Evolutionary conservation across 352 stramenopile genomes (phyloP), one percentile per base, ranked within the genome.

Genomic region (Phytophthora meadii): DNA sequence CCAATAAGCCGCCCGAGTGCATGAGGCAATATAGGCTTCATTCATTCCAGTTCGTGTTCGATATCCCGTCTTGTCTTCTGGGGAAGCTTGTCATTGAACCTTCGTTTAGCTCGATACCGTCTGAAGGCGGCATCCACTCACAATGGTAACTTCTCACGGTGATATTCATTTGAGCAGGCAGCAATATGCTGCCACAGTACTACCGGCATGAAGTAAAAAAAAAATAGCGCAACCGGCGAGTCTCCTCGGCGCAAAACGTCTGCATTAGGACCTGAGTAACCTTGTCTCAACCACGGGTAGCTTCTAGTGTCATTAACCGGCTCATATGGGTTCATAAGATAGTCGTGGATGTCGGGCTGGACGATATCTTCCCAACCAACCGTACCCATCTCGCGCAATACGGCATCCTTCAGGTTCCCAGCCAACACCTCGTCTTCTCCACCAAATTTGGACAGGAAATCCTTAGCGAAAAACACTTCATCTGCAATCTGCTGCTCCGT

Each of bases 171-270:
- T 7, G 58, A 63, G 8, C 49, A 58, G 0, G 10, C 42, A 14
- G 58, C 58, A 39, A 73, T 68, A n/a, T 73, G 50, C 36, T 63
- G 46, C 58, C 58, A 69, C 24, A 69, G 19, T 2, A 58, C 45
- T 2, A 68, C 57, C 1, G 58, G 54, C 22, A 69, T 32, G n/a
- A 62, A 73, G 11, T 17, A n/a, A n/a, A n/a, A 65, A 65, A 60
- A 19, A 30, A 68, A 65, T 2, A 73, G 40, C 2, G 36, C 49
- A 4, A 69, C 8, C 0, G 47, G 47, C 0, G 45, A 72, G 15
- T 60, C 64, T 12, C 42, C 64, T 4, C 25, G 4, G 1, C 48
- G 39, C 8, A 65, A 10, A 1, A 5, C 48, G 1, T 59, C 57
- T 5, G 28, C 48, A 0, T 28, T 59, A 14, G 28, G 28, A 1